Conservation (phyloP, 106 monocot species). For the Dendrobium nobile region DNA sequence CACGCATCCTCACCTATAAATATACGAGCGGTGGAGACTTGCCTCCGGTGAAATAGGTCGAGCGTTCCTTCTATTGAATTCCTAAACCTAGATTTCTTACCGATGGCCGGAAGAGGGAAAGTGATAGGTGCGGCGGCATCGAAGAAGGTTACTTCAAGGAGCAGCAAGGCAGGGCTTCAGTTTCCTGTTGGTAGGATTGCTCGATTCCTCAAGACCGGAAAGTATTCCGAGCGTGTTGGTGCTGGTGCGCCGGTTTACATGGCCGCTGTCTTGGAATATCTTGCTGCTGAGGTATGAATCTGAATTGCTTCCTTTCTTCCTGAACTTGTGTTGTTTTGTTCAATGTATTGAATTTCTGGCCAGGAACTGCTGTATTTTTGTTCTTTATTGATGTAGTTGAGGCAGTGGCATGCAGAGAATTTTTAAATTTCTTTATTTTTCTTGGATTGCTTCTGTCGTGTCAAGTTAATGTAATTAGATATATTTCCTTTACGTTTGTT, state of each 20-base stretch:
- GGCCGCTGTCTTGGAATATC: slow-evolving; percentile 49
- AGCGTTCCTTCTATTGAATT: not conserved
- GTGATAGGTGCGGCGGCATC: slow-evolving; percentile 19
- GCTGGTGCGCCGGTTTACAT: slow-evolving; percentile 45
- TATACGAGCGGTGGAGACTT: not conserved
- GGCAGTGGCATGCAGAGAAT: too few relatives aligned
- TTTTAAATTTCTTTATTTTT: not conserved
- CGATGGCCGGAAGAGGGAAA: slow-evolving; percentile 34
- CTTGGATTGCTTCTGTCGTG: not conserved
- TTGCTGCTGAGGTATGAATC: slow-evolving; percentile 35
- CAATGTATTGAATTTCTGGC: too few relatives aligned
- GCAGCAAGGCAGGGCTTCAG: slow-evolving; percentile 60
- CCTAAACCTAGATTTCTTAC: not conserved
- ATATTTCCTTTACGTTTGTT: not conserved
- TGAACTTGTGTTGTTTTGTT: not conserved
- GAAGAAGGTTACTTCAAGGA: slow-evolving; percentile 41
- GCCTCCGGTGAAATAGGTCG: not conserved
- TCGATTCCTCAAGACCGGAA: slow-evolving; percentile 46
- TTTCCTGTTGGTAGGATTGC: slow-evolving; percentile 55
- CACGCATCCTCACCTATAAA: not conserved
- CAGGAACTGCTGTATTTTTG: not conserved
- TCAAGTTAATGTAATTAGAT: not conserved
- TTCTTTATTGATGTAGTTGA: not conserved
- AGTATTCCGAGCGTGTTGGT: slow-evolving; percentile 45
- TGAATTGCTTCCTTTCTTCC: not conserved